phyloP scores from a whole-genome alignment of 768 basidiomycete genomes.

The Tulasnella sp. region DNA sequence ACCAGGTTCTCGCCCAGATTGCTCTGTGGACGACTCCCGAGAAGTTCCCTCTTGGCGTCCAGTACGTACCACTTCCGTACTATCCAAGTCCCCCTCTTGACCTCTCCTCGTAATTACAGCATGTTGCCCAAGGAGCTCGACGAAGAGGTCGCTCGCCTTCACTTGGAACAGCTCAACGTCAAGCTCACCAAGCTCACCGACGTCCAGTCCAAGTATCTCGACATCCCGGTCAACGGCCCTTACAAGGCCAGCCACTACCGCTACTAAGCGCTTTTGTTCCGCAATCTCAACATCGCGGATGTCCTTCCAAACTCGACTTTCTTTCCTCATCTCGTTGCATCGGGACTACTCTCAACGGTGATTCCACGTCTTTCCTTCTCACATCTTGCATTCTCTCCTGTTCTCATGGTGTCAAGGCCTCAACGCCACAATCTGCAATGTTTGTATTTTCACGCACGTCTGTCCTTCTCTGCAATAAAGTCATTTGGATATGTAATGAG shows the following conservation, averaged over 20 bases:
- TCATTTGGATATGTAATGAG: neutral
- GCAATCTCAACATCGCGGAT: neutral
- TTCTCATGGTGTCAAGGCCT: slow-evolving; percentile 7
- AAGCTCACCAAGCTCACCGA: slow-evolving; percentile 69
- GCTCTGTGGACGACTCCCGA: slow-evolving; percentile 90
- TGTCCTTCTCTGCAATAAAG: neutral
- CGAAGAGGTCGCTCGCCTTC: slow-evolving; percentile 97
- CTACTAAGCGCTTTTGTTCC: slow-evolving; percentile 30
- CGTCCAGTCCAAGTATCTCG: slow-evolving; percentile 81
- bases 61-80: slow-evolving; percentile 27
- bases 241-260: slow-evolving; percentile 67
- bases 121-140: slow-evolving; percentile 98
- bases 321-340: neutral
- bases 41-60: slow-evolving; percentile 92
- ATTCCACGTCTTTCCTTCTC: neutral
- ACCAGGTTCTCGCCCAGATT: slow-evolving; percentile 97
- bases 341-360: neutral
- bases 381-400: slow-evolving; percentile 1
- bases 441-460: neutral
- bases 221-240: slow-evolving; percentile 72
- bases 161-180: slow-evolving; percentile 83
- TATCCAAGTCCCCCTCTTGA: neutral
- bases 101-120: slow-evolving; percentile 19
- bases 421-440: slow-evolving; percentile 10
- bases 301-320: neutral